Percentiles rank a stretch among this genome's conserved stretches.
These are phyloP conservation scores for Schizophyllum commune DNA, from an alignment of 1,284 basidiomycete genomes.

Conservation along the genomic window DNA sequence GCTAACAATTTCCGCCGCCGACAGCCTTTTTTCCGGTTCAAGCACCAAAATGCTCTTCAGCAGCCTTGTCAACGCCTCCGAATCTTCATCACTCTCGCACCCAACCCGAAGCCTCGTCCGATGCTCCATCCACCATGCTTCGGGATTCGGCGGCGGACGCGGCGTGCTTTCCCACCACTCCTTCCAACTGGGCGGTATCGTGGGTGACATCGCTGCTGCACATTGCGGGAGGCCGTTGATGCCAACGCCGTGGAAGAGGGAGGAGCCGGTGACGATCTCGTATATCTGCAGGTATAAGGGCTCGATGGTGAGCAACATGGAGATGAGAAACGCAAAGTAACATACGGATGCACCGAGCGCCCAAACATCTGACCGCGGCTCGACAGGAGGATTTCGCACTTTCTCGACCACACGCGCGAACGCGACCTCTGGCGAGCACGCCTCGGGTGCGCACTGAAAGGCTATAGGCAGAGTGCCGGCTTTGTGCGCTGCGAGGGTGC, in stretches of 20 bases:
- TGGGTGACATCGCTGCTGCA: neutral
- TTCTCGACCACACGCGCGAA: conserved; percentile 8
- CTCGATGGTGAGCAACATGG: too few species aligned
- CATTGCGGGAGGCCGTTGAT: neutral
- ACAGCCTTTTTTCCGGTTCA: conserved; percentile 2
- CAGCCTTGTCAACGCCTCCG: conserved; percentile 5
- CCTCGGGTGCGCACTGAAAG: conserved; percentile 6
- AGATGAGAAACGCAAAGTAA: neutral
- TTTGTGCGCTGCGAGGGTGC: conserved; percentile 3
- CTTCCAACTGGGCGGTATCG: conserved; percentile 2
- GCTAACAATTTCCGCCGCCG: conserved; percentile 2
- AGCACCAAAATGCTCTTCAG: conserved; percentile 4
- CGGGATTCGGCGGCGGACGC: neutral
- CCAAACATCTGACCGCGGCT: conserved; percentile 9
- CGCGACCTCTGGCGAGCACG: conserved; percentile 8
- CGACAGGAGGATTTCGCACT: conserved; percentile 5
- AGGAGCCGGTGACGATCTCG: conserved; percentile 5
- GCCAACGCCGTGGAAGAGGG: conserved; percentile 4
- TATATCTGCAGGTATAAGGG: conserved; percentile 1
- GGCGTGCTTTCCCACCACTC: conserved; percentile 4
- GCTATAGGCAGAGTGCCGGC: neutral
- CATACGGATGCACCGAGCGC: conserved; percentile 9
- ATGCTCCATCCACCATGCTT: conserved; percentile 5
- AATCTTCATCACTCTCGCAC: conserved; percentile 3
- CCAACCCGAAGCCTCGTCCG: neutral